phyloP scores from a whole-genome alignment of 1,284 basidiomycete species.

The Naganishia sp. region DNA sequence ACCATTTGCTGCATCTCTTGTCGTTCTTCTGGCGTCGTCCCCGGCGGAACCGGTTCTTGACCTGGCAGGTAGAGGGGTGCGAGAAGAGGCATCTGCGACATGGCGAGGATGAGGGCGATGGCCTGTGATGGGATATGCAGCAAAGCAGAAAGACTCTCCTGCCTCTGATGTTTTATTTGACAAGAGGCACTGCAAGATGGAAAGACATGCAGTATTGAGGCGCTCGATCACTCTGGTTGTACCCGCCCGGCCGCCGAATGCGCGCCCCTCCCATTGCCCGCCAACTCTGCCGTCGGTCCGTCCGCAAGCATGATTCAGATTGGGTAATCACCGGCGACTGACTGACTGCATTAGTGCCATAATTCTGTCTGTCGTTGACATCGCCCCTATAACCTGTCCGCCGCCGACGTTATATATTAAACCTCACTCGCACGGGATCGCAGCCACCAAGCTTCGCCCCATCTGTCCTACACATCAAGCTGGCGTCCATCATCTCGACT shows the following conservation, averaged over 20 bases:
- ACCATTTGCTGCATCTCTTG: slow-evolving; percentile 66
- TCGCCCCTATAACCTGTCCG: neutral
- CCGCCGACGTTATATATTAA: neutral
- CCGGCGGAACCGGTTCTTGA: slow-evolving; percentile 67
- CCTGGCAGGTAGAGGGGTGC: slow-evolving; percentile 54
- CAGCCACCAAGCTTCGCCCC: slow-evolving; percentile 4
- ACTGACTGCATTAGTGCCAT: no score
- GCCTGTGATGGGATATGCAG: neutral
- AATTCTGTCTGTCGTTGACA: neutral
- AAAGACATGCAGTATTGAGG: neutral
- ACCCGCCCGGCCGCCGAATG: neutral
- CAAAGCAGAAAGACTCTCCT: neutral
- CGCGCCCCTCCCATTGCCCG: no score
- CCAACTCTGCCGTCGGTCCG: neutral
- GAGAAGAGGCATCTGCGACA: slow-evolving; percentile 40
- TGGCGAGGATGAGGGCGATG: slow-evolving; percentile 10
- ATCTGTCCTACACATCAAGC: slow-evolving; percentile 5
- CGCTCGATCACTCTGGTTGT: neutral
- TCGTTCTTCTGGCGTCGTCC: slow-evolving; percentile 77
- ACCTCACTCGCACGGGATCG: slow-evolving; percentile 2
- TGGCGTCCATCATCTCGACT: slow-evolving; percentile 18
- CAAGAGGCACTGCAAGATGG: neutral
- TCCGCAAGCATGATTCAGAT: neutral
- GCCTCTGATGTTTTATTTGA: slow-evolving; percentile 4
- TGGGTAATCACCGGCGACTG: neutral